Conservation (phyloP, 805 yeast species). For the Hanseniaspora clermontiae region DNA sequence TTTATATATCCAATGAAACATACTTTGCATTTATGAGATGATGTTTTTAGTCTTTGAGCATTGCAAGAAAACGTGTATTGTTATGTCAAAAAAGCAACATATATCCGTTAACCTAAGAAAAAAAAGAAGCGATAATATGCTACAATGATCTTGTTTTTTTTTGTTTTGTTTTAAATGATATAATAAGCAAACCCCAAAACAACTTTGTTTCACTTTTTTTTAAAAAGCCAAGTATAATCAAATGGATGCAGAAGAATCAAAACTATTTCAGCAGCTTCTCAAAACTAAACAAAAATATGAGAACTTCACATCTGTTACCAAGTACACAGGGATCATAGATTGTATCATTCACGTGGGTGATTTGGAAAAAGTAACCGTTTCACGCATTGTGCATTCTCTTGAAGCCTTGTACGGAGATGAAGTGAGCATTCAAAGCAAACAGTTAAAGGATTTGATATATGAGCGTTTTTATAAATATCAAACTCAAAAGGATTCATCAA, state of each 20-base stretch:
- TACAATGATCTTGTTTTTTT: no score
- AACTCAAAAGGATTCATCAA: not conserved
- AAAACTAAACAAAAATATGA: not conserved
- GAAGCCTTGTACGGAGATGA: not conserved
- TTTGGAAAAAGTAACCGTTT: slow-evolving; percentile 2
- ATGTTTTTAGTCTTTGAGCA: no score
- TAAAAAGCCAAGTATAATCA: no score
- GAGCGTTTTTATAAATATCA: slow-evolving; percentile 6
- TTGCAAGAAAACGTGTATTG: no score
- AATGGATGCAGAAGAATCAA: not conserved
- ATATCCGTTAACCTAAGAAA: no score
- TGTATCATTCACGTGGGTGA: slow-evolving; percentile 8
- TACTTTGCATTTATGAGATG: no score
- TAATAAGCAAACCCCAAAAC: no score
- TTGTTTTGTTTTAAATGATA: no score
- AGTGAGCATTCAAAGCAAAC: not conserved
- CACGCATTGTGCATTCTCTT: not conserved
- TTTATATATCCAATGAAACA: no score
- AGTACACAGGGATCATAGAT: slow-evolving; percentile 2
- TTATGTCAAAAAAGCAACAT: no score
- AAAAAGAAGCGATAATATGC: no score
- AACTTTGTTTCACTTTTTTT: no score
- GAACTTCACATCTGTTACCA: not conserved
- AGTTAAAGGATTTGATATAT: slow-evolving; percentile 3
- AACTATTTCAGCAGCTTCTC: not conserved